These are phyloP conservation scores for Xylaria multiplex DNA, from an alignment of 2,329 filamentous ascomycete species.

Conservation along the genomic window DNA sequence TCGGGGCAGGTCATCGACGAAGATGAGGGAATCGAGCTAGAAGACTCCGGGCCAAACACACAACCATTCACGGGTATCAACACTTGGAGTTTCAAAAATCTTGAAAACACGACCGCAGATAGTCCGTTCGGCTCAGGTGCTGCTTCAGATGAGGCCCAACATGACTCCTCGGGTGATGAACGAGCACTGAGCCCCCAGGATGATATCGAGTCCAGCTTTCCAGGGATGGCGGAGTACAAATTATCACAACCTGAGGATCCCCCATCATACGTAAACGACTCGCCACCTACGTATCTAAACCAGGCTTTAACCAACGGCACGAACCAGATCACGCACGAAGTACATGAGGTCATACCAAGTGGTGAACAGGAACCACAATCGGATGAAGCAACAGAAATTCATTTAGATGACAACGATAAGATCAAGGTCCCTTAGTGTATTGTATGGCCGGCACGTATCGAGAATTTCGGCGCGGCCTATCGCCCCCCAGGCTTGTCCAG, in stretches of 20 bases:
- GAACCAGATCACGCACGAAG: constrained; percentile 43
- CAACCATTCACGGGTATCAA: constrained; percentile 43
- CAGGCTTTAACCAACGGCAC: constrained; percentile 33
- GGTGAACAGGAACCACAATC: constrained; percentile 52
- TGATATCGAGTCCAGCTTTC: constrained; percentile 40
- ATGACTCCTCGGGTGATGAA: constrained; percentile 51
- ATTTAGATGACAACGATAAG: constrained; percentile 56
- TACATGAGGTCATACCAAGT: constrained; percentile 55
- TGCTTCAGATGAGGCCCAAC: constrained; percentile 53
- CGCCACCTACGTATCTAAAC: constrained; percentile 34
- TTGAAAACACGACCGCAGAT: constrained; percentile 49
- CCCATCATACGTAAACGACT: constrained; percentile 39
- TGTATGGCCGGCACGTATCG: constrained; percentile 7
- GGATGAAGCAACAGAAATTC: constrained; percentile 62
- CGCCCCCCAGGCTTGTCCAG: background rate
- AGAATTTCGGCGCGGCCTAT: background rate
- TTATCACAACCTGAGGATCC: constrained; percentile 39
- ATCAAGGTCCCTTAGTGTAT: constrained; percentile 41
- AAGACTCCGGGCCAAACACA: constrained; percentile 44
- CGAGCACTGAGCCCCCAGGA: constrained; percentile 47
- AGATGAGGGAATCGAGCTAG: constrained; percentile 59
- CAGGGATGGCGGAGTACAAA: constrained; percentile 47
- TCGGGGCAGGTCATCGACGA: constrained; percentile 55
- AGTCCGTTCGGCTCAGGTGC: constrained; percentile 46
- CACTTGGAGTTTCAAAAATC: constrained; percentile 59